Evolutionary conservation across 2,329 filamentous ascomycete genomes (phyloP).

Genomic region (Neopestalotiopsis clavispora): DNA sequence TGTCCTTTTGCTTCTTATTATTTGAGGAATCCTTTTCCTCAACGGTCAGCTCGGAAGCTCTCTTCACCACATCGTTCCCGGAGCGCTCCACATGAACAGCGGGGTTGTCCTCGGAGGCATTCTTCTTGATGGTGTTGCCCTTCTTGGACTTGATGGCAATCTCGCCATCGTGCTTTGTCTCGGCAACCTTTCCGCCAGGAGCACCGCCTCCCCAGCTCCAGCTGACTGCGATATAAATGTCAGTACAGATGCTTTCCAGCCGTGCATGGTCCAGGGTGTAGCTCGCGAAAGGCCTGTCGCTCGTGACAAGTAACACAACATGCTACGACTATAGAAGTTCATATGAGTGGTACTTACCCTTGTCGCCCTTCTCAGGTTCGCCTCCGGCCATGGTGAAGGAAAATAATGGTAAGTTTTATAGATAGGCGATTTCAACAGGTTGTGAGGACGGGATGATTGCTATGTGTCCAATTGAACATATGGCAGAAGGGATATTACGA

Average conservation of each 20-base stretch:
- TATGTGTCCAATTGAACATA: too few relatives aligned
- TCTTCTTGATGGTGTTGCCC: slow-evolving; percentile 69
- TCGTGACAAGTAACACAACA: neutral
- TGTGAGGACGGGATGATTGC: too few relatives aligned
- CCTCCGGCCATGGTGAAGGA: slow-evolving; percentile 10
- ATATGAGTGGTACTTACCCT: slow-evolving; percentile 13
- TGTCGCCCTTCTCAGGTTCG: slow-evolving; percentile 20
- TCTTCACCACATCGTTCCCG: slow-evolving; percentile 70
- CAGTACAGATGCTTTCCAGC: neutral
- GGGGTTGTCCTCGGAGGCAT: slow-evolving; percentile 63
- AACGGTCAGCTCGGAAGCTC: slow-evolving; percentile 62
- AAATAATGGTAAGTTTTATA: neutral
- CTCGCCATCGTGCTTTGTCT: slow-evolving; percentile 66
- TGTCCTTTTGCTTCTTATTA: neutral
- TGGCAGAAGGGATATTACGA: too few relatives aligned
- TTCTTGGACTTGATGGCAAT: slow-evolving; percentile 64
- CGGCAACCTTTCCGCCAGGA: slow-evolving; percentile 61
- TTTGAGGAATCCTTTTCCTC: slow-evolving; percentile 45
- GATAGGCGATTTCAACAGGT: too few relatives aligned
- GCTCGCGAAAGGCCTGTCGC: too few relatives aligned
- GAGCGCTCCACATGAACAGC: slow-evolving; percentile 62
- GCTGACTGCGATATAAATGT: slow-evolving; percentile 50
- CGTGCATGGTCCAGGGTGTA: too few relatives aligned
- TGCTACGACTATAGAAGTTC: neutral
- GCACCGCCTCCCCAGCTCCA: slow-evolving; percentile 64